Conservation (phyloP, 2,329 filamentous ascomycete genomes). For the Neofusicoccum sp. region DNA sequence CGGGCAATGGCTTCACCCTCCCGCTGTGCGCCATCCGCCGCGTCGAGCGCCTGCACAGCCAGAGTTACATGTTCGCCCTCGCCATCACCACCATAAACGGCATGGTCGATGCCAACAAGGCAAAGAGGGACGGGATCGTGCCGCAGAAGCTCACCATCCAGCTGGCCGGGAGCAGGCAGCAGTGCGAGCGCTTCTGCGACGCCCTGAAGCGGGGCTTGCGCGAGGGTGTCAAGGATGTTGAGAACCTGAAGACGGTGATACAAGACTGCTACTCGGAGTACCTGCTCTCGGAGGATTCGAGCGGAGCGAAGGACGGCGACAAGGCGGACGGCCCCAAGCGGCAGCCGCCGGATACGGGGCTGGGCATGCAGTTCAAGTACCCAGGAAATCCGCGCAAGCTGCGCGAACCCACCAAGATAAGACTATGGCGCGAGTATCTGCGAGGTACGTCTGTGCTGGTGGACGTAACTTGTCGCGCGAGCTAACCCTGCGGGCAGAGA, state of each 20-base stretch:
- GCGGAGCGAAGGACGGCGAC: constrained; percentile 23
- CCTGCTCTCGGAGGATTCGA: constrained; percentile 53
- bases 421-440: constrained; percentile 94
- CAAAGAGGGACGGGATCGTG: constrained; percentile 51
- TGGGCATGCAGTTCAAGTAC: constrained; percentile 91
- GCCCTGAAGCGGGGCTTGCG: constrained; percentile 86
- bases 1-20: constrained; percentile 92
- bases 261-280: constrained; percentile 78
- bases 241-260: constrained; percentile 76
- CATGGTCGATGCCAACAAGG: constrained; percentile 44
- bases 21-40: constrained; percentile 87
- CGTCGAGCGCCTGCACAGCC: constrained; percentile 89
- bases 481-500: constrained; percentile 55
- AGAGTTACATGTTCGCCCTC: constrained; percentile 87
- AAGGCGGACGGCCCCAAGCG: constrained; percentile 32
- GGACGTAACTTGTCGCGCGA: neutral
- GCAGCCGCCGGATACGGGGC: constrained; percentile 81
- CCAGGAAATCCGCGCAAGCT: constrained; percentile 93
- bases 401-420: constrained; percentile 93
- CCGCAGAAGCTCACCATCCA: constrained; percentile 91
- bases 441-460: constrained; percentile 46
- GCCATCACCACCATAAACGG: constrained; percentile 94
- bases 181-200: constrained; percentile 95
- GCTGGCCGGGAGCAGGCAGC: constrained; percentile 80
- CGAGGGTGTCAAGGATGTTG: constrained; percentile 82